Percentiles rank a stretch among this genome's conserved stretches.
Conservation (phyloP, 2,329 filamentous ascomycete species). For the Falciphora oryzae region DNA sequence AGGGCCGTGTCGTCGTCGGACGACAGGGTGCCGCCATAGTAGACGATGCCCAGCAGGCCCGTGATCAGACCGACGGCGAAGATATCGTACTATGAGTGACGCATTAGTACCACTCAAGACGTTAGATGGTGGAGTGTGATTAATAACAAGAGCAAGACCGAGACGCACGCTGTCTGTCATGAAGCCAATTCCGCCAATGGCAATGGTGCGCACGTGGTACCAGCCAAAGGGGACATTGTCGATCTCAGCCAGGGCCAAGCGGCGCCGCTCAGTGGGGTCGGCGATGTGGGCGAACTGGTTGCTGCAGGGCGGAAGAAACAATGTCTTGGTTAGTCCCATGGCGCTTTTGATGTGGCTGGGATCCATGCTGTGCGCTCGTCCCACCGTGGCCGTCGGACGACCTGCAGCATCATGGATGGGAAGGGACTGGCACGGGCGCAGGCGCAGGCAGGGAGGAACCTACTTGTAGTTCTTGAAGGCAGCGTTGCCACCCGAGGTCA, state of each 20-base stretch:
- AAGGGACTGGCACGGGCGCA: too few relatives aligned
- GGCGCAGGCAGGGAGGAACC: background rate
- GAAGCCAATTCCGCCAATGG: slow-evolving; percentile 80
- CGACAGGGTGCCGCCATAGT: slow-evolving; percentile 60
- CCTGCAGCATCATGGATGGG: too few relatives aligned
- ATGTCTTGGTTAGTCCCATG: slow-evolving; percentile 22
- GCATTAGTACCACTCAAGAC: background rate
- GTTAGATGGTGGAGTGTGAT: background rate
- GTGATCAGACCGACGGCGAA: slow-evolving; percentile 71
- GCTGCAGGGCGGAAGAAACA: slow-evolving; percentile 2
- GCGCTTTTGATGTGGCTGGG: slow-evolving; percentile 56
- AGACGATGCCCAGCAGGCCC: slow-evolving; percentile 73
- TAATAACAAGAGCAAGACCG: too few relatives aligned
- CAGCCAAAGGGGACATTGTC: slow-evolving; percentile 78
- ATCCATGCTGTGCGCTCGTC: background rate
- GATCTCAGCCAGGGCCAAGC: slow-evolving; percentile 74
- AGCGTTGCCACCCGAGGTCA: slow-evolving; percentile 51
- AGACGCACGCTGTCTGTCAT: slow-evolving; percentile 64
- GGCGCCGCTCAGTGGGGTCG: slow-evolving; percentile 72
- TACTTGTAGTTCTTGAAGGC: slow-evolving; percentile 69
- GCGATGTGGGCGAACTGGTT: slow-evolving; percentile 42
- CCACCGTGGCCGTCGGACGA: too few relatives aligned
- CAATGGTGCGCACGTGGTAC: slow-evolving; percentile 73
- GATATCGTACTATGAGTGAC: slow-evolving; percentile 55
- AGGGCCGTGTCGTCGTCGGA: slow-evolving; percentile 69